A percentile compares a stretch with the other conserved stretches of the same genome.
Evolutionary conservation across 2,329 filamentous ascomycete species (phyloP).

Genomic region (Fusarium devonianum): DNA sequence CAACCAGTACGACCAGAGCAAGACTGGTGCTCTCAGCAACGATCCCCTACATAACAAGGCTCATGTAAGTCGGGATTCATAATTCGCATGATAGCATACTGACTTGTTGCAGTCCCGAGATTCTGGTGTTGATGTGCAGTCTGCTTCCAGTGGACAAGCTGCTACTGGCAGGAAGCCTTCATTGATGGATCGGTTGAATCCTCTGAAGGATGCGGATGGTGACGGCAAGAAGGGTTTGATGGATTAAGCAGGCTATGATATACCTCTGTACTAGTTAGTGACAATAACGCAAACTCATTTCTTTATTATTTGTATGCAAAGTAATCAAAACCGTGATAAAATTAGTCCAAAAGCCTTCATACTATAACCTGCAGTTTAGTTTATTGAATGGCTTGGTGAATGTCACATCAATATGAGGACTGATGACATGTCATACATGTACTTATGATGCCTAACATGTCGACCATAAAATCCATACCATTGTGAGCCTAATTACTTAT

Average conservation of each 20-base stretch:
- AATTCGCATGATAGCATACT: background rate
- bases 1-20: constrained; percentile 4
- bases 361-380: too few species aligned
- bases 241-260: constrained; percentile 8
- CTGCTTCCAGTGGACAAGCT: background rate
- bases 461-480: too few species aligned
- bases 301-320: too few species aligned
- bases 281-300: too few species aligned
- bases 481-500: too few species aligned
- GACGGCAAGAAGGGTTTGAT: constrained; percentile 37
- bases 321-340: too few species aligned
- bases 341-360: too few species aligned
- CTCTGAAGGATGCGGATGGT: constrained; percentile 34
- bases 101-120: constrained; percentile 14
- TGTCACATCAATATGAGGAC: too few species aligned
- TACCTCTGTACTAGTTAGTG: too few species aligned
- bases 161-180: constrained; percentile 19
- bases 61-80: constrained; percentile 29
- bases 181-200: constrained; percentile 34
- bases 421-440: too few species aligned
- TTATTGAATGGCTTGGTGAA: too few species aligned
- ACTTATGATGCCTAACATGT: too few species aligned
- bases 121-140: constrained; percentile 18
- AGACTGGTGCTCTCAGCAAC: constrained; percentile 26
- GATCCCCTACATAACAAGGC: constrained; percentile 15